Percentiles rank a stretch among this genome's conserved stretches.
phyloP scores from a whole-genome alignment of 2,329 filamentous ascomycete genomes.

The Fusarium sp. region DNA sequence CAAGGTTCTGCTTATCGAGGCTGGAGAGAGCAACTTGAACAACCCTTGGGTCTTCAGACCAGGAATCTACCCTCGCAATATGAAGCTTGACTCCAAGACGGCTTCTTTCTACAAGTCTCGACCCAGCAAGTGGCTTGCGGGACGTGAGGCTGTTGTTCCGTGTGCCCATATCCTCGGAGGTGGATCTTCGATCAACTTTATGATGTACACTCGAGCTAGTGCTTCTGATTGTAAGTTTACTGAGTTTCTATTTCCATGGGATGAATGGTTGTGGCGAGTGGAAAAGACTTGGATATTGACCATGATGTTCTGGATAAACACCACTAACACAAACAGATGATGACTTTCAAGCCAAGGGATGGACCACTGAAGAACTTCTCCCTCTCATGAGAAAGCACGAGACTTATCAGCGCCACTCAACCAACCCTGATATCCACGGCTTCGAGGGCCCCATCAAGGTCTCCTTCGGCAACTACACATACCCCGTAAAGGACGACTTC shows the following conservation, averaged over 20 bases:
- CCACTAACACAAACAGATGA: slow-evolving; percentile 56
- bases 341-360: slow-evolving; percentile 84
- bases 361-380: slow-evolving; percentile 80
- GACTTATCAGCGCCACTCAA: slow-evolving; percentile 77
- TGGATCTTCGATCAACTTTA: slow-evolving; percentile 82
- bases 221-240: slow-evolving; percentile 43
- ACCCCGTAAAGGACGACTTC: slow-evolving; percentile 87
- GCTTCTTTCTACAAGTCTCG: slow-evolving; percentile 85
- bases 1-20: slow-evolving; percentile 77
- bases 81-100: slow-evolving; percentile 84
- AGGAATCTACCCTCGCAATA: slow-evolving; percentile 82
- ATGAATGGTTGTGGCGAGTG: rapidly evolving
- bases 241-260: no score
- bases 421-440: slow-evolving; percentile 77
- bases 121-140: slow-evolving; percentile 78
- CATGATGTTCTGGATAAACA: no score
- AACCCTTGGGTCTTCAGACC: slow-evolving; percentile 83
- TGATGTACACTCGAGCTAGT: slow-evolving; percentile 63
- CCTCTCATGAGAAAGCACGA: slow-evolving; percentile 86
- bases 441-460: slow-evolving; percentile 87
- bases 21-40: slow-evolving; percentile 79
- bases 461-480: slow-evolving; percentile 84
- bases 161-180: slow-evolving; percentile 79
- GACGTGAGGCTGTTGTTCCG: slow-evolving; percentile 79
- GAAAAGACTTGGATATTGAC: no score